Percentiles rank a stretch among this genome's conserved stretches.
These are phyloP conservation scores for Boletellus emodensis DNA, from an alignment of 768 basidiomycete species.

Conservation along the genomic window DNA sequence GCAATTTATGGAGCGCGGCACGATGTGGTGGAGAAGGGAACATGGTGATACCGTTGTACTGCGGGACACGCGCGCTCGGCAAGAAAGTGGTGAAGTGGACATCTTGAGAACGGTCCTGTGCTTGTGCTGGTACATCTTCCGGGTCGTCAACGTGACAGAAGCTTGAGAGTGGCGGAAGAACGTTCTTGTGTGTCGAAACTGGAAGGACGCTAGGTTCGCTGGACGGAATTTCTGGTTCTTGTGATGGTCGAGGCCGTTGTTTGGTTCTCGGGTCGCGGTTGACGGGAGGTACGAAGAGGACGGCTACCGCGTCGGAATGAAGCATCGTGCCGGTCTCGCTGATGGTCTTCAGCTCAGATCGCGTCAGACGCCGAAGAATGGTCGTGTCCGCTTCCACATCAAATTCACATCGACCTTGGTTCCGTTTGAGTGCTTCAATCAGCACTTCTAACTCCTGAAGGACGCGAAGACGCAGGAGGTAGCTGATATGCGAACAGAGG, in stretches of 20 bases:
- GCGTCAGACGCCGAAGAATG: conserved; percentile 61
- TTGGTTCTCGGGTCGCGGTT: conserved; percentile 50
- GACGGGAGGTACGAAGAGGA: conserved; percentile 65
- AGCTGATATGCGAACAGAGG: conserved; percentile 53
- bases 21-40: conserved; percentile 64
- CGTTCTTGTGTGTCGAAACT: conserved; percentile 6
- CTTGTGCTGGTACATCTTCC: not conserved
- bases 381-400: conserved; percentile 26
- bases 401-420: not conserved
- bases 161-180: conserved; percentile 28
- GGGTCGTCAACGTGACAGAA: conserved; percentile 6
- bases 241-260: conserved; percentile 39
- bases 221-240: conserved; percentile 31
- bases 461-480: conserved; percentile 67
- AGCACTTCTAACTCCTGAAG: conserved; percentile 72
- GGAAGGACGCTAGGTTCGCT: conserved; percentile 3
- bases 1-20: conserved; percentile 47
- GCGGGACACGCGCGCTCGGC: conserved; percentile 44
- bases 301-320: conserved; percentile 54
- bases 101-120: conserved; percentile 1
- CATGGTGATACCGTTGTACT: conserved; percentile 62
- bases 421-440: conserved; percentile 24
- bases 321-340: conserved; percentile 46
- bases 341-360: conserved; percentile 52
- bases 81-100: conserved; percentile 20